Evolutionary conservation across 371 early-diverging fungal genomes (phyloP), one percentile per base, ranked within the genome.

Genomic region (Dentiscutata heterogama): DNA sequence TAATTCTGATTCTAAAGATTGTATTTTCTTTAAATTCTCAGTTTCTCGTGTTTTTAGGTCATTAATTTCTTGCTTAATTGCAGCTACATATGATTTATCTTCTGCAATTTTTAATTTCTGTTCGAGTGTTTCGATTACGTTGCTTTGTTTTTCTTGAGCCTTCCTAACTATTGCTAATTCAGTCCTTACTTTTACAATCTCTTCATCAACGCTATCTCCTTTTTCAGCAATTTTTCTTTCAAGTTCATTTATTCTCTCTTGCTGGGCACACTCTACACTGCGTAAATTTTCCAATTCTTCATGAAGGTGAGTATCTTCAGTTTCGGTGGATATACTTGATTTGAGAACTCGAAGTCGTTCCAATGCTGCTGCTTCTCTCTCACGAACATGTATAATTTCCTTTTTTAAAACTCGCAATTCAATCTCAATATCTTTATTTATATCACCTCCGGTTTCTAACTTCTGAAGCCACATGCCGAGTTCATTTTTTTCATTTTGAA

Each of bases 271-370:
- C 25, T 73, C 73, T 51, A 46, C 31, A 53, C 1, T 22, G 2
- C 51, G 50, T 14, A 73, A 73, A 50, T 53, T 31, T 53, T 73
- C 73, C 10, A 73, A 51, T 29, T 73, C 53, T 73, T 51, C 73
- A 18, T 73, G 73, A 39, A 73, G 42, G 22, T 73, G 50, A 51
- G 16, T n/a, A 39, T 73, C 73, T 53, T 73, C 73, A 27, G 25
- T 53, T 29, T 53, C 53, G 0, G 54, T 27, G 16, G 42, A 18
- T 42, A 73, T 27, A 6, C 25, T 51, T 2, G 50, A 18, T 53
- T 73, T 73, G 27, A 73, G 73, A 73, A 53, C 29, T 16, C 53
- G 73, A 54, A 73, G 27, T 7, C 73, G 27, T 27, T 73, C 73
- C 25, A 73, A 51, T 53, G 73, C 53, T 2, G 22, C 7, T 54